Percentiles rank a stretch among this genome's conserved stretches.
These are phyloP conservation scores for Piper betle DNA, from an alignment of 164 flowering plant species.

Conservation along the genomic window DNA sequence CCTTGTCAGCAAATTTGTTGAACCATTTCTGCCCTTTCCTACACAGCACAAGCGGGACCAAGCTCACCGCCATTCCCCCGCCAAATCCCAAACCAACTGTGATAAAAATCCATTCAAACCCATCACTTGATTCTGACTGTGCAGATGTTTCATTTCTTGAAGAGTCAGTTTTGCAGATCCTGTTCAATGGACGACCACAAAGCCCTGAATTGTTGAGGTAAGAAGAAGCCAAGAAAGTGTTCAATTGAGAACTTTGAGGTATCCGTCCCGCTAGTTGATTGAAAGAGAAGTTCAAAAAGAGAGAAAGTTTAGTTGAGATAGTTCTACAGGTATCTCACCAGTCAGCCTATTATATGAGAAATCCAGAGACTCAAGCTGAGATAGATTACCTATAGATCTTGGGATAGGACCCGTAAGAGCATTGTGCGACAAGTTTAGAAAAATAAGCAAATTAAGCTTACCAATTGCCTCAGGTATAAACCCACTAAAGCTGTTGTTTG, in stretches of 20 bases:
- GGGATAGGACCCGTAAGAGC: slow-evolving; percentile 6
- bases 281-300: slow-evolving; percentile 7
- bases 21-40: slow-evolving; percentile 1
- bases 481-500: slow-evolving; percentile 5
- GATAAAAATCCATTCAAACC: background rate
- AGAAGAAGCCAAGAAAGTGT: slow-evolving; percentile 2
- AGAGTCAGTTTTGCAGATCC: background rate
- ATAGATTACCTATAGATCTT: background rate
- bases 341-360: slow-evolving; percentile 6
- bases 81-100: slow-evolving; percentile 2
- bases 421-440: slow-evolving; percentile 5
- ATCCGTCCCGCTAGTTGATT: slow-evolving; percentile 9
- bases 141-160: background rate
- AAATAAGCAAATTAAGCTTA: background rate
- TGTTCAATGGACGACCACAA: slow-evolving; percentile 9
- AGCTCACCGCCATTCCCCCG: background rate
- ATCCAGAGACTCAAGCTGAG: slow-evolving; percentile 4
- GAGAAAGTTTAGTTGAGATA: slow-evolving; percentile 6
- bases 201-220: slow-evolving; percentile 7
- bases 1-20: background rate
- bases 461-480: slow-evolving; percentile 2
- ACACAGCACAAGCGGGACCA: background rate
- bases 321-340: slow-evolving; percentile 9
- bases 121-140: background rate
- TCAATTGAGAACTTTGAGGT: slow-evolving; percentile 8